Percentiles rank a stretch among this genome's conserved stretches.
Evolutionary conservation across 441 rosid species (phyloP).

Genomic region (Pelargonium hybrid): DNA sequence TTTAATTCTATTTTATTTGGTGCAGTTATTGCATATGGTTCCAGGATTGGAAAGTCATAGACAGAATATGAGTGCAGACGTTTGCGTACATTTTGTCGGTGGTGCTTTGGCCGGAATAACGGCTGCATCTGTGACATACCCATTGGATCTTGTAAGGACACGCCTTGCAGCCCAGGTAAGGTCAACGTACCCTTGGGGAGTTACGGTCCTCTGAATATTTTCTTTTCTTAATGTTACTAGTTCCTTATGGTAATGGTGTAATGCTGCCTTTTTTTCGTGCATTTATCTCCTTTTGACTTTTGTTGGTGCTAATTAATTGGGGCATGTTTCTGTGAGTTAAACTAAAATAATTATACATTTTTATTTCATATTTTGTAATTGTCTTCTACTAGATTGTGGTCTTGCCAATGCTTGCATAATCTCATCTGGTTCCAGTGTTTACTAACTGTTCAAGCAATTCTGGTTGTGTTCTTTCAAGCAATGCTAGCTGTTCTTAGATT

Average conservation of each 20-base stretch:
- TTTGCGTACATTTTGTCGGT: slow-evolving; percentile 57
- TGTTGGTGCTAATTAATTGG: no score
- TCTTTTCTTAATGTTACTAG: not conserved
- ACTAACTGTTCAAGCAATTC: no score
- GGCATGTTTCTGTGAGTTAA: no score
- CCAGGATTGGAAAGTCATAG: slow-evolving; percentile 43
- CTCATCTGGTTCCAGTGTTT: no score
- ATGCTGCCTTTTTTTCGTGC: slow-evolving; percentile 1
- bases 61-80: slow-evolving; percentile 43
- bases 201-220: not conserved
- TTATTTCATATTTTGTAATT: no score
- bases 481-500: no score
- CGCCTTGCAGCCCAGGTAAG: slow-evolving; percentile 93
- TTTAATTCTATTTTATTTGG: slow-evolving; percentile 17
- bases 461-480: no score
- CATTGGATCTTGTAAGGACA: slow-evolving; percentile 90
- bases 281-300: not conserved
- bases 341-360: no score
- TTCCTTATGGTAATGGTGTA: not conserved
- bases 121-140: slow-evolving; percentile 86
- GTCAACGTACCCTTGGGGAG: not conserved
- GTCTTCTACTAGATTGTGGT: no score
- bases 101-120: slow-evolving; percentile 96
- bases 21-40: slow-evolving; percentile 50
- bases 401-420: no score